phyloP scores from a whole-genome alignment of 768 basidiomycete species.

The Pleurotus ostreatus region DNA sequence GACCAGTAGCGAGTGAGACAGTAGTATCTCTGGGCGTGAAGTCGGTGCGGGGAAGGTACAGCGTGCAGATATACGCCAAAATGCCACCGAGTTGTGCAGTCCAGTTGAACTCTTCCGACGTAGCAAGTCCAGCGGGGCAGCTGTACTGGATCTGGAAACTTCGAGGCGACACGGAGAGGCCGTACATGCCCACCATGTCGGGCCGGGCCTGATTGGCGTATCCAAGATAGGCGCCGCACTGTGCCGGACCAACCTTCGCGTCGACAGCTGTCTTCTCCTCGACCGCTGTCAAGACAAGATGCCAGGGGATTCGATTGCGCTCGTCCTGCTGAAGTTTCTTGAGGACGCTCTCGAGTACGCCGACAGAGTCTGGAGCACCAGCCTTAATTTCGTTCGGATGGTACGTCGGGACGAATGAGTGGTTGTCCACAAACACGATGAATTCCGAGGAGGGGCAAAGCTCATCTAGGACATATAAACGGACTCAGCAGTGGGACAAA shows the following conservation, averaged over 20 bases:
- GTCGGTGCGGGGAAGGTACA: not conserved
- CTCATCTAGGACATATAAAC: no score
- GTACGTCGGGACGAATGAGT: not conserved
- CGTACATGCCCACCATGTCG: constrained; percentile 7
- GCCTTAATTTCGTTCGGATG: not conserved
- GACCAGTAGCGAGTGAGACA: not conserved
- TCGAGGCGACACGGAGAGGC: constrained; percentile 1
- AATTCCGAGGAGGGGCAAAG: no score
- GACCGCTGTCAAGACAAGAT: constrained; percentile 3
- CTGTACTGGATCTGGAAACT: constrained; percentile 5
- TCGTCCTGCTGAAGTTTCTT: not conserved
- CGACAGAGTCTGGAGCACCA: not conserved
- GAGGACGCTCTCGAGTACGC: not conserved
- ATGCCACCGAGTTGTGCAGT: not conserved
- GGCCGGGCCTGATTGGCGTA: constrained; percentile 10
- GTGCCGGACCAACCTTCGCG: not conserved
- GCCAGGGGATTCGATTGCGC: not conserved
- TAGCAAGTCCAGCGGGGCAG: constrained; percentile 19
- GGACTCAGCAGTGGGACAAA: no score
- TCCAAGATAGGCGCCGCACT: constrained; percentile 6
- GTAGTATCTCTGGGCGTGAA: not conserved
- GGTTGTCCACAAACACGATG: no score
- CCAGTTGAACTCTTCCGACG: not conserved
- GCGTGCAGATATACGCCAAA: not conserved
- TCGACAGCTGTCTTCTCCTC: constrained; percentile 3